Evolutionary conservation across 2,329 filamentous ascomycete genomes (phyloP), one percentile per base, ranked within the genome.

Genomic region (Aspergillus sp.): DNA sequence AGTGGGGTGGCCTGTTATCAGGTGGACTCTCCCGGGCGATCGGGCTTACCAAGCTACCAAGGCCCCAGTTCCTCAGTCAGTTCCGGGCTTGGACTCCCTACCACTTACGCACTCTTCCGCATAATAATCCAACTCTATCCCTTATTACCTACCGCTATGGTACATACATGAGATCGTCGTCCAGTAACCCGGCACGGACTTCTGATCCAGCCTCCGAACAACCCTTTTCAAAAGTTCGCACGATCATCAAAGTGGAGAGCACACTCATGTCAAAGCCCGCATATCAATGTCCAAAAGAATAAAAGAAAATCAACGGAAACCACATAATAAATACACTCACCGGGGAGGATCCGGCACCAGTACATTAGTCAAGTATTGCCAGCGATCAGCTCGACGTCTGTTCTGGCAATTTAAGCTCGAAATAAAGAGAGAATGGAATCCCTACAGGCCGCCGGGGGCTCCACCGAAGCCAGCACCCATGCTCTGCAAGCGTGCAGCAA

Each of bases 401-500:
- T 26, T 48, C 36, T 30, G 20, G 55, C 45, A 32, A 41, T 47
- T 30, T 38, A 26, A 36, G 32, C 48, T 41, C 12, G 18, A 45
- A 43, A 47, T 13, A 26, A 45, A 22, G 52, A 34, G 47, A 49
- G n/a, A 45, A 30, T 42, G 56, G 52, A 30, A 11, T 30, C 49
- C 68, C 71, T 69, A 74, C 68, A 75, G 61, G 58, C 64, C 64
- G 34, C 71, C 66, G 42, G 72, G 67, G 8, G 26, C 26, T 20
- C 67, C 69, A 24, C 73, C 74, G 58, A 73, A 66, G 48, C 71
- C 71, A 36, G 74, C 74, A 30, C 78, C 75, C 80, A 87, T 87
- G 53, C 81, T 81, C 63, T 86, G 83, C 64, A 93, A 81, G 73
- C 89, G 89, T 58, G 83, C 85, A 13, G 89, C 89, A 52, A 95